phyloP scores from a whole-genome alignment of 1,139 yeast genomes.

The Debaryomyces robertsiae region DNA sequence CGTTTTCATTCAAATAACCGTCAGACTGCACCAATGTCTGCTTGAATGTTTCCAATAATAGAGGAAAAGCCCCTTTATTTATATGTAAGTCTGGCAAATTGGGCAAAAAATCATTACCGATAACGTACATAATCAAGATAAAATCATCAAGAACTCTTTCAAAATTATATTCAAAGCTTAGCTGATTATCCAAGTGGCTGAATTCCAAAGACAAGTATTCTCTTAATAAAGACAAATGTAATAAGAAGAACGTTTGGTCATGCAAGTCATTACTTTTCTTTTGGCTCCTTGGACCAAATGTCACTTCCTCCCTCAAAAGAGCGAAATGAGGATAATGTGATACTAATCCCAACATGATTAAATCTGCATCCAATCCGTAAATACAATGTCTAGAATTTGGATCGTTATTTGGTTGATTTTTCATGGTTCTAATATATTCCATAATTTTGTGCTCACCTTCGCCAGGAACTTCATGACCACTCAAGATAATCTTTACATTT shows the following conservation, averaged over 20 bases:
- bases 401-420: conserved; percentile 73
- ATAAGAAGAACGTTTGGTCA: conserved; percentile 77
- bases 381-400: conserved; percentile 93
- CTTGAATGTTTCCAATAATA: conserved; percentile 84
- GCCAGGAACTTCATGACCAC: conserved; percentile 99
- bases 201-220: conserved; percentile 91
- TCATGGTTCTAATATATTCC: conserved; percentile 86
- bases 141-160: conserved; percentile 92
- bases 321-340: conserved; percentile 98
- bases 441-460: conserved; percentile 99
- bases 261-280: conserved; percentile 59
- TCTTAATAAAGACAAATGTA: conserved; percentile 84
- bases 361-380: conserved; percentile 96
- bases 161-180: conserved; percentile 75
- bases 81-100: conserved; percentile 91
- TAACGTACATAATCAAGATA: conserved; percentile 86
- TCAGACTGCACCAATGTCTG: conserved; percentile 72
- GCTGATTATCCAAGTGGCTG: conserved; percentile 61
- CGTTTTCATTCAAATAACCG: conserved; percentile 84
- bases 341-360: conserved; percentile 94
- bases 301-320: conserved; percentile 91
- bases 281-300: conserved; percentile 66
- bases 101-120: conserved; percentile 99
- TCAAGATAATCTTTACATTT: conserved; percentile 74
- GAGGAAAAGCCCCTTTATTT: conserved; percentile 94